phyloP scores from a whole-genome alignment of 176 grass and related monocot genomes.

The Poa pratensis region DNA sequence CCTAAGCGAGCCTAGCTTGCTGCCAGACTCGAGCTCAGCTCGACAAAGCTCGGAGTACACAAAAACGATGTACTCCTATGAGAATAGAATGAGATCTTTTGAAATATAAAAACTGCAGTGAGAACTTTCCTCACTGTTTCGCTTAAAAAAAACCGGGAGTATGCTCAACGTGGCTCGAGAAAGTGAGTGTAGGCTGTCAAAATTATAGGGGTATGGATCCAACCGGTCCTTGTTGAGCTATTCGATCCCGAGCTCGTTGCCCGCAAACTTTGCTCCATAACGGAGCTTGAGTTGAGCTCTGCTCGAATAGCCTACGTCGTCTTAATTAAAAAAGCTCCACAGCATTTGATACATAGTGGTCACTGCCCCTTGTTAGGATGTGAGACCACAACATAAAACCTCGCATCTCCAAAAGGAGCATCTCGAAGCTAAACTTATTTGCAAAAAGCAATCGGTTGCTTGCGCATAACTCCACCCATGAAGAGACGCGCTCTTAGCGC shows the following conservation, averaged over 20 bases:
- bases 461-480: too few species aligned
- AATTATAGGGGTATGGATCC: neutral
- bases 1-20: conserved; percentile 1
- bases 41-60: neutral
- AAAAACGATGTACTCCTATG: neutral
- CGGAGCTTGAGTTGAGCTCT: neutral
- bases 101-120: too few species aligned
- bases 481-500: too few species aligned
- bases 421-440: too few species aligned
- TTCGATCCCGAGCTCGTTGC: neutral
- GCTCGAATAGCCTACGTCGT: neutral
- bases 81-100: neutral
- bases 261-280: neutral
- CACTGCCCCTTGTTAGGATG: neutral
- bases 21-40: neutral
- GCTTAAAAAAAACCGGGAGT: neutral
- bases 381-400: conserved; percentile 1
- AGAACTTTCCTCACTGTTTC: too few species aligned
- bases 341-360: neutral
- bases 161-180: neutral
- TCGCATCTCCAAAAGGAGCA: neutral
- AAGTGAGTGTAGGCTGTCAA: neutral
- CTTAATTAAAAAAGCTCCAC: neutral
- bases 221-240: neutral
- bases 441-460: too few species aligned